Evolutionary conservation across 345 rosid species (phyloP).

Genomic region (Dipteronia sinensis): DNA sequence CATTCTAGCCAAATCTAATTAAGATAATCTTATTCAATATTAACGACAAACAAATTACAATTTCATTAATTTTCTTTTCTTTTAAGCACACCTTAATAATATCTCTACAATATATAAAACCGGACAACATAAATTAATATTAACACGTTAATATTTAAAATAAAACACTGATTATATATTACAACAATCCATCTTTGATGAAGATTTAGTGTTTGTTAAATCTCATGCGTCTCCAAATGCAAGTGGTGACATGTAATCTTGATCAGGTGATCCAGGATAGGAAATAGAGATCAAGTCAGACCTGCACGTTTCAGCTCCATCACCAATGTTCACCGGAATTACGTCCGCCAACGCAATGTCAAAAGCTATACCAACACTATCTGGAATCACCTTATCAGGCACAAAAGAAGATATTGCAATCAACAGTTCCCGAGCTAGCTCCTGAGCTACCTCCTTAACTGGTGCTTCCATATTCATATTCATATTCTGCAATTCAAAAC

Average conservation of each 20-base stretch:
- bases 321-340: background rate
- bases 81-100: too few species aligned
- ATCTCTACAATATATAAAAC: background rate
- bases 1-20: too few species aligned
- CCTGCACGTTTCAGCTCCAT: slow-evolving; percentile 20
- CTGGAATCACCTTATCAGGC: slow-evolving; percentile 13
- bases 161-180: too few species aligned
- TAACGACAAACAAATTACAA: background rate
- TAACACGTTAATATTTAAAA: too few species aligned
- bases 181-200: background rate
- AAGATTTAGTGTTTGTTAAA: background rate
- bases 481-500: background rate
- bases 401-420: slow-evolving; percentile 26
- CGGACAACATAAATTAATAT: too few species aligned
- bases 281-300: slow-evolving; percentile 35
- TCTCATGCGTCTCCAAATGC: background rate
- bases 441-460: slow-evolving; percentile 21
- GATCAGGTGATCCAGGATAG: slow-evolving; percentile 5
- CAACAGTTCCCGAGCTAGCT: slow-evolving; percentile 26
- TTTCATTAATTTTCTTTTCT: background rate
- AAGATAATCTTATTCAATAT: too few species aligned
- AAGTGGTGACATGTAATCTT: background rate
- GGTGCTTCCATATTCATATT: slow-evolving; percentile 20
- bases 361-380: background rate
- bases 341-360: background rate